Percentiles rank a stretch among this genome's conserved stretches.
phyloP scores from a whole-genome alignment of 1,284 basidiomycete genomes.

The Cryptococcus sp. region DNA sequence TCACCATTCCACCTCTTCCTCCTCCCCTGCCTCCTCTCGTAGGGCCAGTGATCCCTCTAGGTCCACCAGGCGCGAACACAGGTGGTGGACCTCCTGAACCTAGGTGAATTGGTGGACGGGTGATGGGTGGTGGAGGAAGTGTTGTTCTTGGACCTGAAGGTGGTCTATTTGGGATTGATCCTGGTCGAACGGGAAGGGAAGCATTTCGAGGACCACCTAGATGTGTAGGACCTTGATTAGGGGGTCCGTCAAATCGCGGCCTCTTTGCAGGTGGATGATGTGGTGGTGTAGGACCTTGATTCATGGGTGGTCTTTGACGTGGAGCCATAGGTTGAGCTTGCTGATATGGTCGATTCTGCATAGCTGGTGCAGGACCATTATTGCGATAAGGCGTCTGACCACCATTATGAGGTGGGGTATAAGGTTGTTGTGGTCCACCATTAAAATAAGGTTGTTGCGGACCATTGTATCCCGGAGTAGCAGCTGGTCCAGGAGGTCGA shows the following conservation, averaged over 20 bases:
- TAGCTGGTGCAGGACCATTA: slow-evolving; percentile 11
- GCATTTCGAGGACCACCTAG: slow-evolving; percentile 40
- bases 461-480: slow-evolving; percentile 4
- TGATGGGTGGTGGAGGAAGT: slow-evolving; percentile 8
- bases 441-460: slow-evolving; percentile 11
- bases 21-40: slow-evolving; percentile 43
- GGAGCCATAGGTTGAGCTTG: slow-evolving; percentile 10
- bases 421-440: slow-evolving; percentile 17
- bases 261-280: slow-evolving; percentile 58
- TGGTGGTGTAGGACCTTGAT: background rate
- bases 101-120: slow-evolving; percentile 29
- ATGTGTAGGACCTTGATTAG: slow-evolving; percentile 51
- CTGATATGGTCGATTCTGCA: slow-evolving; percentile 30
- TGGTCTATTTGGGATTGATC: background rate
- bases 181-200: slow-evolving; percentile 7
- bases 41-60: slow-evolving; percentile 13
- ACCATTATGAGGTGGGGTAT: slow-evolving; percentile 9
- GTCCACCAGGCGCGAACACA: slow-evolving; percentile 3
- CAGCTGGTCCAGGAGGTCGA: slow-evolving; percentile 8
- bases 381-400: slow-evolving; percentile 11
- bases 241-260: slow-evolving; percentile 72
- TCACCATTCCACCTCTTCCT: slow-evolving; percentile 14
- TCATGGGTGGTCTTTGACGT: slow-evolving; percentile 17
- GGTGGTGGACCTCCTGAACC: slow-evolving; percentile 32
- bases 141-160: background rate